These are phyloP conservation scores for Pythium angustatum DNA, from an alignment of 352 stramenopile genomes.

Conservation along the genomic window DNA sequence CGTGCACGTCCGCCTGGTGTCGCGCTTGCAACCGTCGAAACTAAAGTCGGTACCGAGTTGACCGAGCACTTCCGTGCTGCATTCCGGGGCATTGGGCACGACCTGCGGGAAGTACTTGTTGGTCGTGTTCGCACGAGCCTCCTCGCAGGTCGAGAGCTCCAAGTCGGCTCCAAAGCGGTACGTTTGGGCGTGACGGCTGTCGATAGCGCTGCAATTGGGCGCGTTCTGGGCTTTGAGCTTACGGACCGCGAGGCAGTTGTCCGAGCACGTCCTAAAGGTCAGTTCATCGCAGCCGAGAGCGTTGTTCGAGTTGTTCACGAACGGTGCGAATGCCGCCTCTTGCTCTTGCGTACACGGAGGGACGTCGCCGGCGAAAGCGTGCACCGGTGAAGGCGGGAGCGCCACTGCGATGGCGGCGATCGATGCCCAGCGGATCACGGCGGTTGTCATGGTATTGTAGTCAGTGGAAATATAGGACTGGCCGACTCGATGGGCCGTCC, in stretches of 20 bases:
- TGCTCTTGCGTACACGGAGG: neutral
- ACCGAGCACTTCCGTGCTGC: neutral
- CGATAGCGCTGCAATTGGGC: neutral
- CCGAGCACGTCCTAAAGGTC: neutral
- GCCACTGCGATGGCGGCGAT: too few relatives aligned
- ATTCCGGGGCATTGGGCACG: neutral
- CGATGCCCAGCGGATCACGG: too few relatives aligned
- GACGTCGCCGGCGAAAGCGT: too few relatives aligned
- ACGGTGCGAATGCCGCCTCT: neutral
- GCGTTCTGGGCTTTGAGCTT: neutral
- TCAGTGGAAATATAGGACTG: too few relatives aligned
- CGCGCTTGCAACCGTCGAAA: neutral
- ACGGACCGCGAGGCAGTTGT: neutral
- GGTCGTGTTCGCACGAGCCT: neutral
- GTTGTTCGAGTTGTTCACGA: neutral
- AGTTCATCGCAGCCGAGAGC: neutral
- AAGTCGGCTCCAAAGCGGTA: neutral
- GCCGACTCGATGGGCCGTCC: too few relatives aligned
- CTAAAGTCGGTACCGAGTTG: neutral
- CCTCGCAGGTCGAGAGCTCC: neutral
- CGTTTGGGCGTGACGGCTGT: neutral
- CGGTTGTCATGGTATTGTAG: too few relatives aligned
- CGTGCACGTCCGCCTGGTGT: neutral
- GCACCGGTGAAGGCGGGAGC: too few relatives aligned
- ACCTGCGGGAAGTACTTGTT: slow-evolving; percentile 2